Evolutionary conservation across 225 moss, liverwort and hornwort species (phyloP).

Genomic region (Climacium dendroides): DNA sequence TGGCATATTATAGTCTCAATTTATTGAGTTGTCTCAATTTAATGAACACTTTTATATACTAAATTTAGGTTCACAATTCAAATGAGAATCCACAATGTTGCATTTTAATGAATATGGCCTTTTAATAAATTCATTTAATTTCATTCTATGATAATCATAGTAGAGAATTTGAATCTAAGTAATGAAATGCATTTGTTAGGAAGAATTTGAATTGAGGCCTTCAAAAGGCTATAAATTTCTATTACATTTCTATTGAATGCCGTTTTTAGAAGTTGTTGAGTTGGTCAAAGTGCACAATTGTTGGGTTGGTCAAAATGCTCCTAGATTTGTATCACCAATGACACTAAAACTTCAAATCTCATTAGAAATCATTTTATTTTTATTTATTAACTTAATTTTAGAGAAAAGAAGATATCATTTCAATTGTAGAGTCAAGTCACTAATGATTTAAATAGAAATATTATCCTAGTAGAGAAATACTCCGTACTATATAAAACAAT

Average conservation of each 20-base stretch:
- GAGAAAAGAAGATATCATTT: not conserved
- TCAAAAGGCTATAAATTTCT: too few relatives aligned
- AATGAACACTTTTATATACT: too few relatives aligned
- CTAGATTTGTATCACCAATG: fast-evolving
- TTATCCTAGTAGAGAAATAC: not conserved
- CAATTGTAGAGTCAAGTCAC: fast-evolving
- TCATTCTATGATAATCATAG: not conserved
- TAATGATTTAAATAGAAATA: not conserved
- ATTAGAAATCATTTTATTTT: not conserved
- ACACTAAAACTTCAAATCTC: not conserved
- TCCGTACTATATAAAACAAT: not conserved
- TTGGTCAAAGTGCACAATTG: not conserved
- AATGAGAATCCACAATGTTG: too few relatives aligned
- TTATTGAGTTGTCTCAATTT: too few relatives aligned
- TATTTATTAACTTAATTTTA: not conserved
- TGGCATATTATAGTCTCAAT: too few relatives aligned
- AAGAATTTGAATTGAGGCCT: not conserved
- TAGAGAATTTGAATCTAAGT: not conserved
- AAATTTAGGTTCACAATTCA: too few relatives aligned
- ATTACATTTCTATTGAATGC: fast-evolving
- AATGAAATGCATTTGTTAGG: not conserved
- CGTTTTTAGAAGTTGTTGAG: not conserved
- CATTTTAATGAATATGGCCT: too few relatives aligned
- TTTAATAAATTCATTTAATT: not conserved
- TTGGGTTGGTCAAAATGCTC: not conserved